Conservation (phyloP, 2,329 filamentous ascomycete genomes). For the Pyricularia pennisetigena region DNA sequence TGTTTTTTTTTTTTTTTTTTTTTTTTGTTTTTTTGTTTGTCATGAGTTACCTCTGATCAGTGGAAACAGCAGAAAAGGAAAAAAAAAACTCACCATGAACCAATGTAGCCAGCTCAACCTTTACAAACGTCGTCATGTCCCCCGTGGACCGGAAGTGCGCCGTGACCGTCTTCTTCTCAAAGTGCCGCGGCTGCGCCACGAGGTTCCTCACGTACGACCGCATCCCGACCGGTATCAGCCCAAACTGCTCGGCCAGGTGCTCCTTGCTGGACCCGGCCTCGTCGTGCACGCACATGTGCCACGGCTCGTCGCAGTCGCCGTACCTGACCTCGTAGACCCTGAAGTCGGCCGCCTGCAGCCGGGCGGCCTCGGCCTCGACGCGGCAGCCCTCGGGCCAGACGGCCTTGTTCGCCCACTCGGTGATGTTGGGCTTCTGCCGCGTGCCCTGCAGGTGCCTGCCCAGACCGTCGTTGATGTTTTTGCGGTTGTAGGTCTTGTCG, state of each 20-base stretch:
- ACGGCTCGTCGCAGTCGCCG: neutral
- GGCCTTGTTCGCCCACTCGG: neutral
- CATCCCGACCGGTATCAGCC: neutral
- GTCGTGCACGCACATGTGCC: constrained; percentile 1
- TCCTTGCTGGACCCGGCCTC: neutral
- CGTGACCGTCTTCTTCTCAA: neutral
- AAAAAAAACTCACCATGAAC: neutral
- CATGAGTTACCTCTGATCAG: neutral
- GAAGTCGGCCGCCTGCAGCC: neutral
- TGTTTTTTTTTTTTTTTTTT: neutral
- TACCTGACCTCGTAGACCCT: neutral
- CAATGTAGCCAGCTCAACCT: neutral
- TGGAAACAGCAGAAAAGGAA: neutral
- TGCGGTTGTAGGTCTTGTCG: neutral
- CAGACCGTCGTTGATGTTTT: neutral
- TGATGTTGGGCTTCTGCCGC: neutral
- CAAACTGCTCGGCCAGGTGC: neutral
- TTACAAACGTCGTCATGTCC: neutral
- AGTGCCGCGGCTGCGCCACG: neutral
- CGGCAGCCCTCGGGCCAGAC: neutral
- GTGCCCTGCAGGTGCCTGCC: neutral
- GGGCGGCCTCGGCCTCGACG: neutral
- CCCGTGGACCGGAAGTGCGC: neutral
- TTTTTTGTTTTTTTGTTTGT: neutral
- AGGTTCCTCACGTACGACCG: neutral